Percentiles rank a stretch among this genome's conserved stretches.
Conservation (phyloP, 73 alveolate genomes). For the Effrenium voratum region DNA sequence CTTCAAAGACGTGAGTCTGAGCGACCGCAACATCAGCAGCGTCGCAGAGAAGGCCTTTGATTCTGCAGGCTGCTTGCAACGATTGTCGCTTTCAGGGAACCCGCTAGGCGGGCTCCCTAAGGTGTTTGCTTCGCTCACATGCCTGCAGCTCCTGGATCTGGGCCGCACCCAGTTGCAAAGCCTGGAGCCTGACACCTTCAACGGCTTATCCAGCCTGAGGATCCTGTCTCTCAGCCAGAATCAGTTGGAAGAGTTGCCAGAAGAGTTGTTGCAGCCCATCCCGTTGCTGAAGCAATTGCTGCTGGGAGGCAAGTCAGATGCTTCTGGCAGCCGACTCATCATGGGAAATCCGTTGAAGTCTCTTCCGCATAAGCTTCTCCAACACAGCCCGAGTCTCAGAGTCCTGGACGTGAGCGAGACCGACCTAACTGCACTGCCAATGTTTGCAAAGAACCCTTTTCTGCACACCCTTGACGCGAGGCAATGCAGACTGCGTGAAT, state of each 20-base stretch:
- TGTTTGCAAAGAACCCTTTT: not conserved
- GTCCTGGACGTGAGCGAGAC: not conserved
- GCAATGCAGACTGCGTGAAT: not conserved
- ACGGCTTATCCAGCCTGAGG: not conserved
- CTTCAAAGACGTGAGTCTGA: constrained; percentile 16
- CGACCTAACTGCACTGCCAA: not conserved
- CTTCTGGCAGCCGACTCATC: not conserved
- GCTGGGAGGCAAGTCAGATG: not conserved
- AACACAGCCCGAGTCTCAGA: not conserved
- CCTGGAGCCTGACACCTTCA: constrained; percentile 16
- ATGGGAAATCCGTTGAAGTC: not conserved
- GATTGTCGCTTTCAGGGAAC: not conserved
- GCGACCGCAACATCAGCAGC: not conserved
- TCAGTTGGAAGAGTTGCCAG: not conserved
- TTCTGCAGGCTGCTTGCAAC: not conserved
- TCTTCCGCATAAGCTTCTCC: not conserved
- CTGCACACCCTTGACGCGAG: constrained; percentile 8
- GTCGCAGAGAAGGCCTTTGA: not conserved
- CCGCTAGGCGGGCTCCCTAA: not conserved
- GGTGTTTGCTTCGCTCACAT: not conserved
- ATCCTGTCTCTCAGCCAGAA: not conserved
- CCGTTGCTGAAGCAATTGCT: constrained; percentile 13
- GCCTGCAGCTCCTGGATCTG: constrained; percentile 32
- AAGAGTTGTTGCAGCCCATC: not conserved
- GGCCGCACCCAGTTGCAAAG: not conserved